Evolutionary conservation across 2,329 filamentous ascomycete species (phyloP).

Genomic region (Dichotomopilus funicola): DNA sequence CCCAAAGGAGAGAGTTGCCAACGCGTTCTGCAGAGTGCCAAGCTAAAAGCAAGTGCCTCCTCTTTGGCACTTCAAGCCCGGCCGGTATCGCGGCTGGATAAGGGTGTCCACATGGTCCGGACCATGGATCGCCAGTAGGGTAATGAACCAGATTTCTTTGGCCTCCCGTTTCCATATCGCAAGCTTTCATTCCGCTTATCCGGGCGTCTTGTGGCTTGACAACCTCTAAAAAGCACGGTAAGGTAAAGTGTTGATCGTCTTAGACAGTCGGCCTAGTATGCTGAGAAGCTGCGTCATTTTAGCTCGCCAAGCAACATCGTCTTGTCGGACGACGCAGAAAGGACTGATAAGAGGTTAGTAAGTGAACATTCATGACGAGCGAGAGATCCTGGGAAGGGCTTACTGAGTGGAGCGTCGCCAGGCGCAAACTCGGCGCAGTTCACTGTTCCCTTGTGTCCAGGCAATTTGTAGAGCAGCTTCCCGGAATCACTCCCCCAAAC

Average conservation of each 20-base stretch:
- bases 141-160: too few species aligned
- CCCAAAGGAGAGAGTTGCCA: not conserved
- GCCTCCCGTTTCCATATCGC: too few species aligned
- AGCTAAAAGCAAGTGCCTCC: not conserved
- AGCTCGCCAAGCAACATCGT: slow-evolving; percentile 80
- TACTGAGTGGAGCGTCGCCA: slow-evolving; percentile 77
- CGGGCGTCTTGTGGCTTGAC: too few species aligned
- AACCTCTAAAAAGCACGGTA: too few species aligned
- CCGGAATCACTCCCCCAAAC: slow-evolving; percentile 87
- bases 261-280: not conserved
- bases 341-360: slow-evolving; percentile 54
- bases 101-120: too few species aligned
- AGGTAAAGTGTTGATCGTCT: too few species aligned
- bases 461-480: slow-evolving; percentile 89
- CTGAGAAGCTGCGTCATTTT: slow-evolving; percentile 41
- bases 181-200: too few species aligned
- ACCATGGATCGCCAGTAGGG: too few species aligned
- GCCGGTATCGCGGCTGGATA: too few species aligned
- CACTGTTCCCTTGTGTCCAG: slow-evolving; percentile 89
- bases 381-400: slow-evolving; percentile 37
- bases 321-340: slow-evolving; percentile 85
- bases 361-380: not conserved
- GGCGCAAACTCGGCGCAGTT: slow-evolving; percentile 92
- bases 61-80: not conserved
- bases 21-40: not conserved